Percentiles rank a stretch among this genome's conserved stretches.
phyloP scores from a whole-genome alignment of 768 basidiomycete genomes.

The Kondoa subrosea region DNA sequence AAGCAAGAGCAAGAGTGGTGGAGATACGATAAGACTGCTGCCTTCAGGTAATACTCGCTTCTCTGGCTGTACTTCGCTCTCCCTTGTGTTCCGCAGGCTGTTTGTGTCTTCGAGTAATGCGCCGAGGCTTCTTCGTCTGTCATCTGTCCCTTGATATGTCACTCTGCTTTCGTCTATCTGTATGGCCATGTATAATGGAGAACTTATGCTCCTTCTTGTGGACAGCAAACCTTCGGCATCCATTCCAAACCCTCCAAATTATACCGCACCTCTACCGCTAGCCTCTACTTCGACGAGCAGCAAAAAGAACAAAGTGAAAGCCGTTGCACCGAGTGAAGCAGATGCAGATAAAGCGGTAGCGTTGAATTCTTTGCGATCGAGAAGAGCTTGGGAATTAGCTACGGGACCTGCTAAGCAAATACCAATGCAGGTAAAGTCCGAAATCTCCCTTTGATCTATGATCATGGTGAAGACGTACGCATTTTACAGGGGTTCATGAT shows the following conservation, averaged over 20 bases:
- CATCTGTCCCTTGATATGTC: too few relatives aligned
- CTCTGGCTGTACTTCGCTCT: background rate
- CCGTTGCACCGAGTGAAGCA: background rate
- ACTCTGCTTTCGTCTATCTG: too few relatives aligned
- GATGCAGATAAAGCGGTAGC: background rate
- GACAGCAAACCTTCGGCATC: too few relatives aligned
- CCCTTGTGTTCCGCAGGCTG: background rate
- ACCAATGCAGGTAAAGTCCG: conserved; percentile 26
- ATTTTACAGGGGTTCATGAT: conserved; percentile 27
- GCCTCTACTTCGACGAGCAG: background rate
- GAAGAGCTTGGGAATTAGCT: conserved; percentile 26
- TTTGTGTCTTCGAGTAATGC: too few relatives aligned
- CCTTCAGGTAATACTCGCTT: background rate
- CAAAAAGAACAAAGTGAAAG: conserved; percentile 7
- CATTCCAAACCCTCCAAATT: conserved; percentile 3
- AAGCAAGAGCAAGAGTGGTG: background rate
- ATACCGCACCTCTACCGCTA: background rate
- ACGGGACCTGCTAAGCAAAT: conserved; percentile 27
- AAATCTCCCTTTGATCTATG: background rate
- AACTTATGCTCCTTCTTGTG: too few relatives aligned
- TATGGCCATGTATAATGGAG: too few relatives aligned
- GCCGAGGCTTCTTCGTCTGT: too few relatives aligned
- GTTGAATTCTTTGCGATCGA: conserved; percentile 18
- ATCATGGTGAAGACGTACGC: background rate
- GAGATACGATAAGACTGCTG: background rate